Conservation (phyloP, 306 rosid species). For the Castanea sativa region DNA sequence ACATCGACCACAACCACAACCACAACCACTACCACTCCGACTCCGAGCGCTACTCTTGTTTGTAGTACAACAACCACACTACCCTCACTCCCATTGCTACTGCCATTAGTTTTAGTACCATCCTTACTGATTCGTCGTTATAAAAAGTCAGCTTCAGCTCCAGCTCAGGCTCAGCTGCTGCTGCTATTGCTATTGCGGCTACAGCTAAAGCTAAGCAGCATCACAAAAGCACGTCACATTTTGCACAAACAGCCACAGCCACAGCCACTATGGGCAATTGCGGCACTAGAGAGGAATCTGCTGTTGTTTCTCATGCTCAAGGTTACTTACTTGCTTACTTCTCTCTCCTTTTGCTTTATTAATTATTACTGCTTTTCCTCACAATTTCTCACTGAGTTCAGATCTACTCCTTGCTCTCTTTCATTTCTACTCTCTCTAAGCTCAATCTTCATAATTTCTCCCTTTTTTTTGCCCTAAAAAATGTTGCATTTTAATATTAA, state of each 20-base stretch:
- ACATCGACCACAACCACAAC: conserved; percentile 5
- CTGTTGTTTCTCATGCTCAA: conserved; percentile 93
- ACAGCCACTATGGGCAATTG: conserved; percentile 74
- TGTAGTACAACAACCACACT: background rate
- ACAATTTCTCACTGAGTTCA: conserved; percentile 11
- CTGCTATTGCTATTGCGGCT: background rate
- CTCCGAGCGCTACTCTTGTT: background rate
- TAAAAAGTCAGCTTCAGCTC: too few species aligned
- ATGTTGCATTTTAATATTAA: background rate
- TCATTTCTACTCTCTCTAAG: background rate
- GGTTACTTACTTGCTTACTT: conserved; percentile 31
- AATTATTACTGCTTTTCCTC: background rate
- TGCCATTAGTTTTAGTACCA: conserved; percentile 4
- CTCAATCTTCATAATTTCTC: background rate
- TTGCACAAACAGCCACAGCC: background rate
- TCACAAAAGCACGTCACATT: conserved; percentile 15
- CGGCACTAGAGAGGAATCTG: conserved; percentile 95
- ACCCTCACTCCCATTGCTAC: conserved; percentile 18
- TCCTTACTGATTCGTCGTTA: too few species aligned
- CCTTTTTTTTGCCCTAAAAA: background rate
- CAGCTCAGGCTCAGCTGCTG: background rate
- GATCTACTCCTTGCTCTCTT: conserved; percentile 45
- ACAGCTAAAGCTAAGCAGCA: background rate
- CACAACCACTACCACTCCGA: conserved; percentile 8
- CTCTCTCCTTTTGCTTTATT: background rate